These are phyloP conservation scores for Aegilops speltoides DNA, from an alignment of 176 grass and related monocot species.

Conservation along the genomic window DNA sequence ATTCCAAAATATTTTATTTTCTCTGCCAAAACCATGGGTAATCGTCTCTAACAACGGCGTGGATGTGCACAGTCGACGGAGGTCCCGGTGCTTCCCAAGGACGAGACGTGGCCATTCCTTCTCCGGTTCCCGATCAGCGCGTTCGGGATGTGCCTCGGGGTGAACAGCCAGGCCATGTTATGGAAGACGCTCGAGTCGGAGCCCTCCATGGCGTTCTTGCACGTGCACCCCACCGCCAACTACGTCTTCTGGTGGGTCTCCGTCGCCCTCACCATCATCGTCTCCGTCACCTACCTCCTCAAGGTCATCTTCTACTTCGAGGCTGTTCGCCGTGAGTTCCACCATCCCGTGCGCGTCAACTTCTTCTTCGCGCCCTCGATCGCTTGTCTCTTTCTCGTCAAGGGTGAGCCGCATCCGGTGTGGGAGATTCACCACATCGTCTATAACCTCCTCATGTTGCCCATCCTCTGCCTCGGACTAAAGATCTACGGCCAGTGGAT, in stretches of 20 bases:
- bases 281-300: slow-evolving; percentile 57
- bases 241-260: not conserved
- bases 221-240: not conserved
- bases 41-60: not conserved
- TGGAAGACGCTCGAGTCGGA: not conserved
- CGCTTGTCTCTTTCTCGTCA: slow-evolving; percentile 60
- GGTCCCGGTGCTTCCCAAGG: not conserved
- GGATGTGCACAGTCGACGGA: not conserved
- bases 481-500: not conserved
- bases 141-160: not conserved
- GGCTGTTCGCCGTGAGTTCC: slow-evolving; percentile 57
- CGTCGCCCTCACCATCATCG: not conserved
- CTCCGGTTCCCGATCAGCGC: not conserved
- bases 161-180: not conserved
- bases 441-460: slow-evolving; percentile 52
- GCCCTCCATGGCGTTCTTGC: not conserved
- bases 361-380: slow-evolving; percentile 86
- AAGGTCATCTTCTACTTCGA: slow-evolving; percentile 75
- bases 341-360: slow-evolving; percentile 78
- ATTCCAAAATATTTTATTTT: not conserved
- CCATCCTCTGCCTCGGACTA: not conserved
- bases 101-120: not conserved
- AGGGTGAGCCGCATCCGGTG: slow-evolving; percentile 23
- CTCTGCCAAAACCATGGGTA: not conserved
- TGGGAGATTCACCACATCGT: slow-evolving; percentile 9